These are phyloP conservation scores for Astrephomene gubernaculifera DNA, from an alignment of 139 green algal genomes.

Conservation along the genomic window DNA sequence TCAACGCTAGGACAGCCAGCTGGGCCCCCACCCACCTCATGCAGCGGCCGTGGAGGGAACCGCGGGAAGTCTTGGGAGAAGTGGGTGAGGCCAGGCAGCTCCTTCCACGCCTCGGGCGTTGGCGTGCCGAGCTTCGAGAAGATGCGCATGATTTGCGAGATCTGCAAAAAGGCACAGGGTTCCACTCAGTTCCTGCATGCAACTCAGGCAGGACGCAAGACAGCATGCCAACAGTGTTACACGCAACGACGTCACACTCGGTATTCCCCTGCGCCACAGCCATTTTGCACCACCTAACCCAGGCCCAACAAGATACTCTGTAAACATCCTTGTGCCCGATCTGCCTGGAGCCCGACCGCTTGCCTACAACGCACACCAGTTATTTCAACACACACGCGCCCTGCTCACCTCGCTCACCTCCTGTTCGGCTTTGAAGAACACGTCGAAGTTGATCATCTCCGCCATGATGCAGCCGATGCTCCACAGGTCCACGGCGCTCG, in stretches of 20 bases:
- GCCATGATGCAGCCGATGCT: constrained; percentile 97
- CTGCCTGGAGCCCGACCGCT: too few species aligned
- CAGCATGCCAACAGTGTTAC: too few species aligned
- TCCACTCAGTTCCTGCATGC: too few species aligned
- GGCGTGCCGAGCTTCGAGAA: constrained; percentile 88
- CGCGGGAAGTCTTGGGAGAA: constrained; percentile 82
- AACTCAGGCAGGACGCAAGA: too few species aligned
- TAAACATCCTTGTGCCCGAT: too few species aligned
- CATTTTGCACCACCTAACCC: too few species aligned
- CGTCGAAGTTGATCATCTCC: constrained; percentile 82
- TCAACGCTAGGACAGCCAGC: too few species aligned
- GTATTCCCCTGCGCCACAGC: too few species aligned
- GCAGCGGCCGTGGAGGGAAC: constrained; percentile 65
- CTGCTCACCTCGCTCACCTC: constrained; percentile 60
- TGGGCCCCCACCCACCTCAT: constrained; percentile 50
- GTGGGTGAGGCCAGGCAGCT: constrained; percentile 68
- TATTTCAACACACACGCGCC: too few species aligned
- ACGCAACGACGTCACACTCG: too few species aligned
- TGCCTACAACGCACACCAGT: too few species aligned
- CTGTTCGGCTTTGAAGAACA: constrained; percentile 79
- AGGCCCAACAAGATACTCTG: too few species aligned
- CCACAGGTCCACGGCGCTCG: constrained; percentile 96
- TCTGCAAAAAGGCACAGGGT: constrained; percentile 74
- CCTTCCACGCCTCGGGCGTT: constrained; percentile 66
- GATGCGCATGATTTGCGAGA: constrained; percentile 85